Base-by-base conservation (phyloP, 2,329 filamentous ascomycete genomes). In the Waltergamsia citrina region DNA sequence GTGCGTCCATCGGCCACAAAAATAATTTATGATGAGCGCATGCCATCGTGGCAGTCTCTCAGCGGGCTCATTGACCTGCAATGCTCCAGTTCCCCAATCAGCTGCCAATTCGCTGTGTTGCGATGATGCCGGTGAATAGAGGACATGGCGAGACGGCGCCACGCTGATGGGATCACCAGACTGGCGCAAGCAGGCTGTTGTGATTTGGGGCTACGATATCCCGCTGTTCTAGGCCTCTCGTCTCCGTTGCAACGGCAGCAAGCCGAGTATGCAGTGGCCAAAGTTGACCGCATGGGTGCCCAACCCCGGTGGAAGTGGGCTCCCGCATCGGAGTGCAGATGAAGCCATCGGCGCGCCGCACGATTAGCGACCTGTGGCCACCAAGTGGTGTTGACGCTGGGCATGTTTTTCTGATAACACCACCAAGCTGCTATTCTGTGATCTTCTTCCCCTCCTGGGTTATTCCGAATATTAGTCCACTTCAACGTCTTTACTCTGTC, bases 31-130 rank as follows among this genome's bases (percentile, higher is more conserved):
- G 41, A 46, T 42, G 38, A 43, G 47, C 43, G 46, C 46, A 52
- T 52, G 53, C 52, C 49, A 47, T 60, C 56, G 56, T 61, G 57
- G 57, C 57, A 59, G 38, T 44, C 42, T 44, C 51, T 55, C 47
- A 54, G 45, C 44, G 51, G 50, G 20, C 20, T 33, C 17, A 9
- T n/a, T 10, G 17, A 23, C n/a, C 20, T 14, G 17, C 7, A 20
- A 20, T 32, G 18, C 18, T 16, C 23, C 30, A n/a, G 7, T 14
- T 17, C 30, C n/a, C 17, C 16, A 29, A 11, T 15, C 27, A 29
- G 27, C 27, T 8, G 23, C 9, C 23, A 25, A 25, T n/a, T n/a
- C n/a, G n/a, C n/a, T n/a, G n/a, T n/a, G n/a, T n/a, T n/a, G n/a
- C n/a, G n/a, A n/a, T n/a, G n/a, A 25, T 25, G 23, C 23, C 23